Evolutionary conservation across 2,329 filamentous ascomycete species (phyloP).

Genomic region (Microsporum audouinii): DNA sequence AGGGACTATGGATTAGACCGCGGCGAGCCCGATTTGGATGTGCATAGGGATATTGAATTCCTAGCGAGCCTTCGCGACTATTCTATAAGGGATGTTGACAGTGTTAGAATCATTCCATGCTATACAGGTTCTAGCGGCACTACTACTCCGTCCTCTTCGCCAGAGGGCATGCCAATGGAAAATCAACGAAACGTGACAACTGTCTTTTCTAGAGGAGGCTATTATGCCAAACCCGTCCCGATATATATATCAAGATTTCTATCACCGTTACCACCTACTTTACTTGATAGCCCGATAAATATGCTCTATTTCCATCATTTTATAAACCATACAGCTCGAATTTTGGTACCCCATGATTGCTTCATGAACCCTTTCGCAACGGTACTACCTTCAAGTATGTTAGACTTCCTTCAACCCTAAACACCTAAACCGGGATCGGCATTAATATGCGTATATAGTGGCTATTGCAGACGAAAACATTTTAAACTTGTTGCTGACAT

Average conservation of each 20-base stretch:
- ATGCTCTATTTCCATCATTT: conserved; percentile 64
- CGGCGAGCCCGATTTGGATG: conserved; percentile 57
- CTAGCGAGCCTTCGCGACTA: conserved; percentile 43
- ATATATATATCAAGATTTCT: conserved; percentile 51
- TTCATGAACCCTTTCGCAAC: conserved; percentile 49
- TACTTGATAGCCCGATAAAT: conserved; percentile 67
- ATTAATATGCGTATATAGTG: conserved; percentile 31
- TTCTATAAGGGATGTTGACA: background rate
- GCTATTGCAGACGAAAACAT: conserved; percentile 45
- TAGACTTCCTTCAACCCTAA: conserved; percentile 19
- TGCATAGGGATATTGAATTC: conserved; percentile 57
- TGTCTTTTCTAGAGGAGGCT: conserved; percentile 50
- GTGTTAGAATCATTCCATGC: too few relatives aligned
- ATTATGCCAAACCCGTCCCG: conserved; percentile 58
- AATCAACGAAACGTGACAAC: conserved; percentile 31
- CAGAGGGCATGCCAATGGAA: background rate
- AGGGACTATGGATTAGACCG: conserved; percentile 57
- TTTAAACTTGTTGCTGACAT: conserved; percentile 65
- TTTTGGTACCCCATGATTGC: conserved; percentile 52
- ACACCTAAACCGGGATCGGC: background rate
- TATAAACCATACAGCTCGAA: conserved; percentile 66
- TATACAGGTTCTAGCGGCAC: background rate
- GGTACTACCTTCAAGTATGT: conserved; percentile 51
- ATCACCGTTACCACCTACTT: conserved; percentile 44
- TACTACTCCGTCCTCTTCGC: background rate